Evolutionary conservation across 1,284 basidiomycete species (phyloP), one percentile per base, ranked within the genome.

Genomic region (Melanopsichium pennsylvanicum): DNA sequence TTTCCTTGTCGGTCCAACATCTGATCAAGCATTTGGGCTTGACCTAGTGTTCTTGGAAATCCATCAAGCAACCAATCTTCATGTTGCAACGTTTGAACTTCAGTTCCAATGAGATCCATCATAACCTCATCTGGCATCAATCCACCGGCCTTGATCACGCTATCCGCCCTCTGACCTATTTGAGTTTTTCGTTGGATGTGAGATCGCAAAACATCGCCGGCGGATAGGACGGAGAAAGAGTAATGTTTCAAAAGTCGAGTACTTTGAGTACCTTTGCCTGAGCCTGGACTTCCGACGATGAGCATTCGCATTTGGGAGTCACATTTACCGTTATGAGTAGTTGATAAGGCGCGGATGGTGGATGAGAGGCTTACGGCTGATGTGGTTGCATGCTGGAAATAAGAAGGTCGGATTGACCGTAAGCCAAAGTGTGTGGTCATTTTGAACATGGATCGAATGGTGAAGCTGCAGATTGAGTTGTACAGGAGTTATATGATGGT

Each of bases 51-150:
- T 33, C 95, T 88, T 26, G 95, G 95, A 79, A 98, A 98, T 5
- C 95, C 95, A 76, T 99, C 95, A 29, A 98, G 83, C 67, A 97
- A 90, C 94, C 94, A 97, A 78, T 91, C 88, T 86, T 62, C 22
- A 2, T 31, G 34, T 0, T 33, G 56, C 15, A 74, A 43, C 21
- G 49, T 31, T 8, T 50, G 12, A 4, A 79, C 52, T 38, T 74
- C 67, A 7, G 57, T 22, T n/a, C 63, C 58, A 40, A 79, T 62
- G 7, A 80, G 55, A 23, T 60, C 46, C 77, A 78, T 78, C 77
- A 80, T 80, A 16, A 74, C 70, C 41, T 54, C 26, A 41, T 80
- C 78, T 2, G 78, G 77, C 77, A 80, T 79, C n/a, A 80, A 56
- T 0, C 52, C 58, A n/a, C 78, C 78, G 6, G 38, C 35, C 10